Evolutionary conservation across 257 asterid genomes (phyloP).

Genomic region (Dorcoceras hygrometricum): DNA sequence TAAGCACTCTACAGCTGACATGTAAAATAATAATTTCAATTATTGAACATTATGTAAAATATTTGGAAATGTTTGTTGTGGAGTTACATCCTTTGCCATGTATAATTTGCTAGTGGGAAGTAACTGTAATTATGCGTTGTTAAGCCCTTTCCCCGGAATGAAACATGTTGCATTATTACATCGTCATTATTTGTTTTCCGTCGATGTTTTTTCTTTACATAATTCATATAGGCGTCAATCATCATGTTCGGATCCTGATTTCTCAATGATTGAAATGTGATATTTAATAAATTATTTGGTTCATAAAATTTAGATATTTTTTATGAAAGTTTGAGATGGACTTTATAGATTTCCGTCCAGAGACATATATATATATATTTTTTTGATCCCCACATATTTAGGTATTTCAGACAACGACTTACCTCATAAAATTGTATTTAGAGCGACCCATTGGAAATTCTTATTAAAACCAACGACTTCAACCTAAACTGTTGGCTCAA

Average conservation of each 20-base stretch:
- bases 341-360: too few species aligned
- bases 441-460: not conserved
- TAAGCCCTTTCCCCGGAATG: not conserved
- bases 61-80: not conserved
- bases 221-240: too few species aligned
- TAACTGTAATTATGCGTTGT: not conserved
- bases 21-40: not conserved
- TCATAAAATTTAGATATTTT: too few species aligned
- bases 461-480: not conserved
- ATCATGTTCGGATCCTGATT: too few species aligned
- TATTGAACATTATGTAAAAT: not conserved
- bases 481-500: constrained; percentile 2
- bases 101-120: not conserved
- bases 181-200: not conserved
- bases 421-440: too few species aligned
- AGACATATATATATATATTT: too few species aligned
- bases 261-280: too few species aligned
- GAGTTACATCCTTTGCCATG: not conserved
- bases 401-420: too few species aligned
- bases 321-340: too few species aligned
- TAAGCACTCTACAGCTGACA: too few species aligned
- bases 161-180: not conserved
- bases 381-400: too few species aligned
- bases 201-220: not conserved
- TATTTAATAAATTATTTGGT: too few species aligned